Base-by-base conservation (phyloP, 371 early-diverging fungal genomes). In the Gilbertella persicaria region DNA sequence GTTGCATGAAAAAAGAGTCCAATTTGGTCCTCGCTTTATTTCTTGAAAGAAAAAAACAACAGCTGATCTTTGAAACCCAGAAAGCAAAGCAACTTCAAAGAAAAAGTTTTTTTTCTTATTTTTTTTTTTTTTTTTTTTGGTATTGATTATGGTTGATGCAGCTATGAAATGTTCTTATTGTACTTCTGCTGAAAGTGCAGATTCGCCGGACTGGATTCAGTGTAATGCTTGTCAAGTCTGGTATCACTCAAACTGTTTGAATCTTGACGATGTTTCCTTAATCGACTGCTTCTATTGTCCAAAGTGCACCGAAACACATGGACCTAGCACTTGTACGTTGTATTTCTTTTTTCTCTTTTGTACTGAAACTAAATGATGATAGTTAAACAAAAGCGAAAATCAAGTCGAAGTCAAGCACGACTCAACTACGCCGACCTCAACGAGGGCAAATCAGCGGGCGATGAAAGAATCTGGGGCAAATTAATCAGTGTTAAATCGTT, bases 381-480 rank as follows among this genome's bases (percentile, higher is more conserved):
- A 61, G 69, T 58, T 29, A 72, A 69, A 53, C 66, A 60, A 57
- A 66, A 35, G 62, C 75, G 89, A 41, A 84, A 86, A 51, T 87
- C 89, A 5, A 66, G 64, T 14, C 73, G 89, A 33, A 67, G 71
- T 42, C 82, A 78, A 40, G 68, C 75, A 10, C 64, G 70, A 8
- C 66, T 89, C 28, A 87, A 89, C 60, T 89, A 88, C 67, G 86
- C 80, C 10, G 84, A 83, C 48, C 66, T 90, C 38, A 86, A 87
- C 45, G 86, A 89, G 40, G 89, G 89, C 5, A 69, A 71, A 36
- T 79, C 83, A 20, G 46, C 58, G 29, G 86, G 82, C 12, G 83
- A 84, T 47, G 79, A 83, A 55, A 76, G 71, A 57, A 85, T 85
- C 43, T 89, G 87, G 82, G 59, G 69, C 43, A 79, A 80, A 45